A percentile compares a stretch with the other conserved stretches of the same genome.
Conservation (phyloP, 1,139 yeast genomes). For the Blastobotrys aristatus region DNA sequence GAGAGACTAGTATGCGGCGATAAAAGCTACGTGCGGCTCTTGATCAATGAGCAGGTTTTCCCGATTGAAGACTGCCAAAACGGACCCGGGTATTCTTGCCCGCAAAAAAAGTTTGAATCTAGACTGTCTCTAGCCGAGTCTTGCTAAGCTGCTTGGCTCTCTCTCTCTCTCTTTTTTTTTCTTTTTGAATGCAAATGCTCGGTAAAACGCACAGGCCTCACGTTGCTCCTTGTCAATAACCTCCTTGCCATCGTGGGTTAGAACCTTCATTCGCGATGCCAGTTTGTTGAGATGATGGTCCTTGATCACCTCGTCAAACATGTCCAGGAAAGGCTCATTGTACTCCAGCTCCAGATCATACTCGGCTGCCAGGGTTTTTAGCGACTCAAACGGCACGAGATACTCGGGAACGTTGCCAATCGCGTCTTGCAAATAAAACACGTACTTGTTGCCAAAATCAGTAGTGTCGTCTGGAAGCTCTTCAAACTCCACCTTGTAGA, state of each 20-base stretch:
- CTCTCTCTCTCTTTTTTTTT: no score
- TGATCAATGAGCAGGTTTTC: slow-evolving; percentile 52
- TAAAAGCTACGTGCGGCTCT: slow-evolving; percentile 40
- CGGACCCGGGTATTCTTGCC: slow-evolving; percentile 43
- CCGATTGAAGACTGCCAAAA: slow-evolving; percentile 44
- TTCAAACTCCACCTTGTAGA: slow-evolving; percentile 76
- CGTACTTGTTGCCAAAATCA: slow-evolving; percentile 80
- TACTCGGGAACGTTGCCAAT: slow-evolving; percentile 96
- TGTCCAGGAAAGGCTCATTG: slow-evolving; percentile 73
- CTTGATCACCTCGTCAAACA: slow-evolving; percentile 73
- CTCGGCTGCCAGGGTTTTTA: slow-evolving; percentile 78
- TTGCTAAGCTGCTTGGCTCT: no score
- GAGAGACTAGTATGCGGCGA: slow-evolving; percentile 42
- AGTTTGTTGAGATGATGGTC: slow-evolving; percentile 55
- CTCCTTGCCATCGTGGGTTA: slow-evolving; percentile 61
- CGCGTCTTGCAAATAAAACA: slow-evolving; percentile 82
- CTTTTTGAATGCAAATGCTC: slow-evolving; percentile 71
- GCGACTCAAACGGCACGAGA: slow-evolving; percentile 91
- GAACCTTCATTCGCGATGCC: slow-evolving; percentile 47
- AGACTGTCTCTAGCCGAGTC: background rate
- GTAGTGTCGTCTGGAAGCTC: slow-evolving; percentile 63
- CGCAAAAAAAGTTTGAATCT: background rate
- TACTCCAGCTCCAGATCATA: slow-evolving; percentile 68
- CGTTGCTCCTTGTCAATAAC: slow-evolving; percentile 89
- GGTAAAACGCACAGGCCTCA: slow-evolving; percentile 82